Percentiles rank a stretch among this genome's conserved stretches.
These are phyloP conservation scores for Geotrichum reessii DNA, from an alignment of 1,139 yeast species.

Conservation along the genomic window DNA sequence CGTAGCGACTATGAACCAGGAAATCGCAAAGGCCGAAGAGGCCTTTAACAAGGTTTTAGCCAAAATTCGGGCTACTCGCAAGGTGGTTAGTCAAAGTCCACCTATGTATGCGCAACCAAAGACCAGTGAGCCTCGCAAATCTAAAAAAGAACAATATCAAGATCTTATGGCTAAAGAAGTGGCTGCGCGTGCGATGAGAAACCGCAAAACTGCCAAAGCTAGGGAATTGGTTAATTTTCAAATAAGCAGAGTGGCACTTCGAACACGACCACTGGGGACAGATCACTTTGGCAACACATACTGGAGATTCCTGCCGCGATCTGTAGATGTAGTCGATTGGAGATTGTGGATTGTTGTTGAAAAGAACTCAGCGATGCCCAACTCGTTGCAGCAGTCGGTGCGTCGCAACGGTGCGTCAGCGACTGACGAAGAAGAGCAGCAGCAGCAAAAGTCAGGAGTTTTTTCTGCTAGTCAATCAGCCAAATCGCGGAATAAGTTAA, in stretches of 20 bases:
- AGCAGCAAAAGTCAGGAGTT: neutral
- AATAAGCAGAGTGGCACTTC: slow-evolving; percentile 28
- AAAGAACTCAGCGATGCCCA: slow-evolving; percentile 11
- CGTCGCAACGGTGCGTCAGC: neutral
- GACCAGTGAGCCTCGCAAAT: slow-evolving; percentile 11
- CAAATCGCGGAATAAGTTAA: neutral
- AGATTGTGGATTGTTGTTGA: slow-evolving; percentile 18
- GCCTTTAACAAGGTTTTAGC: slow-evolving; percentile 12
- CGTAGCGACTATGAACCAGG: slow-evolving; percentile 1
- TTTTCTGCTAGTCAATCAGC: neutral
- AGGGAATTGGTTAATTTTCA: slow-evolving; percentile 29
- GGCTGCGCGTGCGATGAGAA: slow-evolving; percentile 25
- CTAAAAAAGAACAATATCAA: slow-evolving; percentile 23
- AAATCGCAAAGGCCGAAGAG: slow-evolving; percentile 14
- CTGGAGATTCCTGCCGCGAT: slow-evolving; percentile 38
- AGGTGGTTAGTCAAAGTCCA: slow-evolving; percentile 11
- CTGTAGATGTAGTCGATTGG: slow-evolving; percentile 24
- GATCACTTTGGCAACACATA: slow-evolving; percentile 36
- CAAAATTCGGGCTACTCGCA: slow-evolving; percentile 12
- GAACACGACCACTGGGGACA: slow-evolving; percentile 35
- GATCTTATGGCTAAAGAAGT: slow-evolving; percentile 23
- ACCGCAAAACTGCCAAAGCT: slow-evolving; percentile 26
- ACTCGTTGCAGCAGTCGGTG: slow-evolving; percentile 4
- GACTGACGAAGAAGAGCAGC: neutral
- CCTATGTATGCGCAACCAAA: slow-evolving; percentile 11